Base-by-base conservation (phyloP, 1,139 yeast species). In the Candida sanyaensis region DNA sequence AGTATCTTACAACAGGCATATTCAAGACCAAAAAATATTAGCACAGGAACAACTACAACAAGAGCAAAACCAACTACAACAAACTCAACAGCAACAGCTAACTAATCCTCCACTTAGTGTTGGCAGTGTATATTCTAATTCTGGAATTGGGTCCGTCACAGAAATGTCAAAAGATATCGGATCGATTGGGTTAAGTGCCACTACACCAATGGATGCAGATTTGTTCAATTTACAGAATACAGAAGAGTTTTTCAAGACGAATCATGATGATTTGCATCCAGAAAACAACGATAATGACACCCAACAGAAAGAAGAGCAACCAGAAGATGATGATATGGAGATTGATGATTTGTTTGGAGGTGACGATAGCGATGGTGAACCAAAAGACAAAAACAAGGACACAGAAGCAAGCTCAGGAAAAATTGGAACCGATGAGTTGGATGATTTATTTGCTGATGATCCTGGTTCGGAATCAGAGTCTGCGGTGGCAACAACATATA, bases 311-410 rank as follows among this genome's bases (percentile, higher is more conserved):
- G 71, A 66, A 42, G 63, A 66, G 3, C 68, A 71, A 1, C 72
- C 68, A 43, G 71, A 73, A 0, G 75, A 45, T 5, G 65, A 61
- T 6, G 70, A 64, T 12, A 64, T 63, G 54, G 73, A 69, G 48
- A 63, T 66, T 45, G 76, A 74, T 37, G 80, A 75, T 42, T 67
- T 76, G 38, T 75, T 75, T 58, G 78, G 81, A 2, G 78, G 50
- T 11, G 70, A 65, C 27, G 67, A 64, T 41, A 71, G 66, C 32
- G 61, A 62, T 43, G 62, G 46, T n/a, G 53, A 47, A 10, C 9
- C 32, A 23, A 27, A 27, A 17, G 37, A 39, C 34, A 46, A 42
- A 42, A n/a, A 42, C 9, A 45, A 42, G 11, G 45, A 45, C 10
- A 43, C 37, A 26, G 34, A 11, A 27, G 17, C 33, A 13, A 37